These are phyloP conservation scores for Teunomyces gatunensis DNA, from an alignment of 805 yeast species.

Conservation along the genomic window DNA sequence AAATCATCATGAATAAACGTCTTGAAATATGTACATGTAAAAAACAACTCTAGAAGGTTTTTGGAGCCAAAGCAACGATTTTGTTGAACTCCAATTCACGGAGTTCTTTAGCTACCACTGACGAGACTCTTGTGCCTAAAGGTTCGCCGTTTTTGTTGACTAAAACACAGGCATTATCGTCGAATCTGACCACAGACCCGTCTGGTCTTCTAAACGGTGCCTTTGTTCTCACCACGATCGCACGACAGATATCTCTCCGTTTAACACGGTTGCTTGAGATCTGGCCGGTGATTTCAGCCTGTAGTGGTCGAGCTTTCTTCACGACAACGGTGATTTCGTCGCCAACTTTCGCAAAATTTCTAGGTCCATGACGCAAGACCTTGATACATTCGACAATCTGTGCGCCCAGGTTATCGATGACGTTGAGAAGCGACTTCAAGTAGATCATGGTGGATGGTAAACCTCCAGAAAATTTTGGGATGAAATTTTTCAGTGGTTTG, in stretches of 20 bases:
- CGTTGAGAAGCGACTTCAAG: conserved; percentile 82
- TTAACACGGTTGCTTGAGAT: conserved; percentile 77
- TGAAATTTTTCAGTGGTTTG: not conserved
- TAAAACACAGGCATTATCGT: conserved; percentile 96
- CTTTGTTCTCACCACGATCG: conserved; percentile 91
- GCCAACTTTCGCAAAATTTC: conserved; percentile 79
- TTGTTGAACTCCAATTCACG: conserved; percentile 80
- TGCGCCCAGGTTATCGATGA: conserved; percentile 95
- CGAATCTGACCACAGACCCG: conserved; percentile 83
- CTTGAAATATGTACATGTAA: not conserved
- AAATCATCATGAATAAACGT: not conserved
- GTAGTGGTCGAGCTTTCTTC: conserved; percentile 80
- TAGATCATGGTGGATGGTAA: conserved; percentile 61
- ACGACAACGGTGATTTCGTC: conserved; percentile 94
- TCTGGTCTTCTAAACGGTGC: conserved; percentile 75
- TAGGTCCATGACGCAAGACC: conserved; percentile 85
- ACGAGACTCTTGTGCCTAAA: conserved; percentile 86
- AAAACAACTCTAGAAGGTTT: conserved; percentile 23
- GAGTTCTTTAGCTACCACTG: conserved; percentile 89
- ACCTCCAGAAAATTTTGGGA: conserved; percentile 1
- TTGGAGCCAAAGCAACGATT: conserved; percentile 88
- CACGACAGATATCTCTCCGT: conserved; percentile 94
- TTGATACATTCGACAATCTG: conserved; percentile 93
- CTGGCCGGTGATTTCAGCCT: conserved; percentile 69
- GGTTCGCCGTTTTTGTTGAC: conserved; percentile 92